Conservation (phyloP, 371 early-diverging fungal species). For the Entomophthora muscae region DNA sequence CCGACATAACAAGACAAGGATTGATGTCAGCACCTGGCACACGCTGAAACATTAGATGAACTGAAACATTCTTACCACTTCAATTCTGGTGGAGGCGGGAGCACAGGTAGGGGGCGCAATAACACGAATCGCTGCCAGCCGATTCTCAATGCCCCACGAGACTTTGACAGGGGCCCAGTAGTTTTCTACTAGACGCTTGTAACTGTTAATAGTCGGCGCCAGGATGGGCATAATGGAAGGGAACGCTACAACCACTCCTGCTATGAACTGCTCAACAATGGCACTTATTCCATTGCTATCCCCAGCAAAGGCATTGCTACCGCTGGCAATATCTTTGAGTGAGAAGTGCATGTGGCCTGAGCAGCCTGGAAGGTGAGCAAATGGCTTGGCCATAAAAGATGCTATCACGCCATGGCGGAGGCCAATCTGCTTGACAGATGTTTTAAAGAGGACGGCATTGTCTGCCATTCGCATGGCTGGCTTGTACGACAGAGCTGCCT, state of each 20-base stretch:
- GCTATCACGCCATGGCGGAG: constrained; percentile 47
- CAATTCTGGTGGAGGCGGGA: constrained; percentile 41
- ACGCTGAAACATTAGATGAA: constrained; percentile 12
- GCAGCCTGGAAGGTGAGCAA: constrained; percentile 50
- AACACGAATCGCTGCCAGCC: constrained; percentile 54
- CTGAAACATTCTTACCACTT: constrained; percentile 24
- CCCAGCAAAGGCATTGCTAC: constrained; percentile 29
- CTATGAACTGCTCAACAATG: constrained; percentile 43
- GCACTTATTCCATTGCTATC: constrained; percentile 21
- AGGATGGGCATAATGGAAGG: constrained; percentile 55
- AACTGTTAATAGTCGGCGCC: constrained; percentile 71
- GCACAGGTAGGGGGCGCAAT: constrained; percentile 55
- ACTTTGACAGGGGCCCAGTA: constrained; percentile 76
- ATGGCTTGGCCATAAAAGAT: constrained; percentile 78
- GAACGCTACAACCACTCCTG: constrained; percentile 52
- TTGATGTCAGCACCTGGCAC: constrained; percentile 74
- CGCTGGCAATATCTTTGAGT: constrained; percentile 23
- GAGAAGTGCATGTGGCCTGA: constrained; percentile 72
- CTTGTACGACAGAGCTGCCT: constrained; percentile 52
- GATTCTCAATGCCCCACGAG: constrained; percentile 62
- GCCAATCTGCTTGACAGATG: constrained; percentile 53
- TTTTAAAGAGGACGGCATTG: constrained; percentile 61
- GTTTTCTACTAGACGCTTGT: constrained; percentile 66
- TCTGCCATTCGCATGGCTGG: constrained; percentile 50
- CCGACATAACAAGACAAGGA: constrained; percentile 55